Conservation (phyloP, 352 stramenopile species). For the Globisporangium camurandrum region DNA sequence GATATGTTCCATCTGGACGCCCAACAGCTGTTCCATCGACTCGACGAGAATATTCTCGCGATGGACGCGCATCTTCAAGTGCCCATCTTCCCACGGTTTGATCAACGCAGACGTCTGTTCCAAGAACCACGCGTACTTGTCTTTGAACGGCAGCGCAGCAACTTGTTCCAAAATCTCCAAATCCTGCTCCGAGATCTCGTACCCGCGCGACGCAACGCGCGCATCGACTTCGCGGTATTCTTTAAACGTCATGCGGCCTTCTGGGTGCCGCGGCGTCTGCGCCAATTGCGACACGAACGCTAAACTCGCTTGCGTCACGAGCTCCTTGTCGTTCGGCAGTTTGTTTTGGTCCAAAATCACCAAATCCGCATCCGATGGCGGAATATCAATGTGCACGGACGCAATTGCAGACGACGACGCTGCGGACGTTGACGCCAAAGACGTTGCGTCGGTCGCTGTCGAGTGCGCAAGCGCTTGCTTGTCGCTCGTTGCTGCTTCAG, state of each 20-base stretch:
- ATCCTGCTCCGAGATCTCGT: constrained; percentile 85
- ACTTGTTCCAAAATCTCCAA: constrained; percentile 83
- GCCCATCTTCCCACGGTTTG: constrained; percentile 79
- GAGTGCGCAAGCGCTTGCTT: constrained; percentile 14
- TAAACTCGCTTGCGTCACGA: constrained; percentile 75
- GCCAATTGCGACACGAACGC: constrained; percentile 83
- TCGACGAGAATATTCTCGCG: constrained; percentile 81
- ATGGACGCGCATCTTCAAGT: constrained; percentile 82
- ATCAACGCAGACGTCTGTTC: constrained; percentile 79
- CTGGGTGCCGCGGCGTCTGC: constrained; percentile 70
- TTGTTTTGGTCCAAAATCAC: constrained; percentile 23
- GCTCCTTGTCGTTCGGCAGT: constrained; percentile 32
- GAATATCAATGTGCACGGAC: constrained; percentile 33
- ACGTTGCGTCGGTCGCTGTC: constrained; percentile 9
- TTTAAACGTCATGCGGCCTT: constrained; percentile 85
- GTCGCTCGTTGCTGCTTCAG: not conserved
- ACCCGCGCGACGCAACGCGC: constrained; percentile 72
- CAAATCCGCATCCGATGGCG: constrained; percentile 31
- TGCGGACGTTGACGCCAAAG: constrained; percentile 11
- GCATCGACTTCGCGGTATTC: constrained; percentile 85
- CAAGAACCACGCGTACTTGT: constrained; percentile 85
- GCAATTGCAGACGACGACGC: constrained; percentile 1
- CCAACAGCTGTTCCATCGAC: constrained; percentile 77
- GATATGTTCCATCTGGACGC: constrained; percentile 83
- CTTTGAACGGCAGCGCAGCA: constrained; percentile 76